A percentile compares a stretch with the other conserved stretches of the same genome.
These are phyloP conservation scores for Leccinum longicurvipes DNA, from an alignment of 768 basidiomycete genomes.

Conservation along the genomic window DNA sequence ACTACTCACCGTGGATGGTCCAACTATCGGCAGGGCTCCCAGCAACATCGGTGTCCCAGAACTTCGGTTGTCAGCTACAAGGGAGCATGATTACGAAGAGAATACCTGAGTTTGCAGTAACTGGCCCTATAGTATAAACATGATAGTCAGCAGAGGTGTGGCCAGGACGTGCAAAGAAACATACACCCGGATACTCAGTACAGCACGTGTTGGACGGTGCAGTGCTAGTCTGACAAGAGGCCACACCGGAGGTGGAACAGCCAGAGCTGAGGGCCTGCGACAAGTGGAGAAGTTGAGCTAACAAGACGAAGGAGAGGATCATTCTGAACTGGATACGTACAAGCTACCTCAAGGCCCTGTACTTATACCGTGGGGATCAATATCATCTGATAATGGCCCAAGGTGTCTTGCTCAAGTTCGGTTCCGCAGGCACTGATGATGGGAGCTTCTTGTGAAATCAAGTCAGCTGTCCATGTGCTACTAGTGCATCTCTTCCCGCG, in stretches of 20 bases:
- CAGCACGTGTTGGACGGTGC: constrained; percentile 51
- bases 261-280: constrained; percentile 39
- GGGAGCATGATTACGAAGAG: neutral
- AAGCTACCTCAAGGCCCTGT: neutral
- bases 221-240: constrained; percentile 52
- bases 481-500: neutral
- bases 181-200: constrained; percentile 62
- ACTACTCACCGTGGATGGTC: constrained; percentile 69
- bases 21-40: constrained; percentile 66
- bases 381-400: neutral
- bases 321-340: neutral
- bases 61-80: constrained; percentile 37
- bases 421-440: neutral
- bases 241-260: constrained; percentile 47
- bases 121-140: constrained; percentile 44
- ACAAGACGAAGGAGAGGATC: constrained; percentile 19
- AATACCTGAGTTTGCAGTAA: constrained; percentile 53
- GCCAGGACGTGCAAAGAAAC: constrained; percentile 18
- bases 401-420: neutral
- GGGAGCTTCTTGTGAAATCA: neutral
- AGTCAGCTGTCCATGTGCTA: neutral
- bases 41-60: constrained; percentile 67
- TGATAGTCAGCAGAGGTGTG: neutral
- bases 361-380: constrained; percentile 14
- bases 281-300: constrained; percentile 18